These are phyloP conservation scores for Digitaria exilis DNA, from an alignment of 202 grass and related monocot genomes.

Conservation along the genomic window DNA sequence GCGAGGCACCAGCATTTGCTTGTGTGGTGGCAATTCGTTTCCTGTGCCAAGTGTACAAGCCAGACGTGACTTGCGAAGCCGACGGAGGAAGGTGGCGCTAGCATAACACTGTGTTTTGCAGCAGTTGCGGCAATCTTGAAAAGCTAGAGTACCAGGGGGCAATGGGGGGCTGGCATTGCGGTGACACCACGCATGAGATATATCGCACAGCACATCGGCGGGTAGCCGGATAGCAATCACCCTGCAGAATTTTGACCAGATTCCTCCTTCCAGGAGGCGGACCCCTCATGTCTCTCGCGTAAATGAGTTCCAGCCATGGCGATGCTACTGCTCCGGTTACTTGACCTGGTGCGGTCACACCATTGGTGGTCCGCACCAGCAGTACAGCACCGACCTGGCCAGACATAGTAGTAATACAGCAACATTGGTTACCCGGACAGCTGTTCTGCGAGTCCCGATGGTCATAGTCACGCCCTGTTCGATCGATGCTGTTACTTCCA, in stretches of 20 bases:
- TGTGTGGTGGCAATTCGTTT: neutral
- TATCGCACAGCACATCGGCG: constrained; percentile 1
- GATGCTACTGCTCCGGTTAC: constrained; percentile 20
- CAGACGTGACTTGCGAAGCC: neutral
- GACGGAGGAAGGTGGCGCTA: neutral
- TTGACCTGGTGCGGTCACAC: constrained; percentile 17
- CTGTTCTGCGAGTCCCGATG: constrained; percentile 15
- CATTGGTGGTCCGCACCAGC: constrained; percentile 23
- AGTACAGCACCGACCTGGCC: constrained; percentile 42
- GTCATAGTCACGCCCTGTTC: constrained; percentile 19
- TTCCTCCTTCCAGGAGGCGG: constrained; percentile 42
- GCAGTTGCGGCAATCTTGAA: neutral
- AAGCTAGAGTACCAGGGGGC: too few relatives aligned
- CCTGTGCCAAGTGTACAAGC: neutral
- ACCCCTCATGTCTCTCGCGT: constrained; percentile 31
- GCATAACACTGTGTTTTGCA: neutral
- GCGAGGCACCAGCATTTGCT: neutral
- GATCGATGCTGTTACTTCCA: neutral
- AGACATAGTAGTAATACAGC: constrained; percentile 44
- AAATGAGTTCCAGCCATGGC: constrained; percentile 45
- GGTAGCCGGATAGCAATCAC: constrained; percentile 17
- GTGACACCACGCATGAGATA: constrained; percentile 15
- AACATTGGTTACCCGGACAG: constrained; percentile 41
- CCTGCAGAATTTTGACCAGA: constrained; percentile 50
- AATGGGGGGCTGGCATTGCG: constrained; percentile 25